These are phyloP conservation scores for Elongisporangium prolatum DNA, from an alignment of 352 stramenopile genomes.

Conservation along the genomic window DNA sequence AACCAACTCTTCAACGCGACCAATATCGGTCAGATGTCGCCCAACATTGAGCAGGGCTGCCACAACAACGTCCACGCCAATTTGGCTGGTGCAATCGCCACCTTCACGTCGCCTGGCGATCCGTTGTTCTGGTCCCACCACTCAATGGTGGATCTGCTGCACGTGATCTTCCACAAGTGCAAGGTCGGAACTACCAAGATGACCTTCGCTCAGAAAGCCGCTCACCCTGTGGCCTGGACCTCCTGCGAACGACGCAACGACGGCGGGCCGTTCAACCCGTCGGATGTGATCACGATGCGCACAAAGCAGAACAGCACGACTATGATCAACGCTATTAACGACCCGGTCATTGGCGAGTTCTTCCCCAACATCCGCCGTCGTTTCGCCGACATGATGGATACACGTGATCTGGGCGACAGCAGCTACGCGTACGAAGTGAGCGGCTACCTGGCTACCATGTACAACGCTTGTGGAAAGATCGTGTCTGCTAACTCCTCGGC, in stretches of 20 bases:
- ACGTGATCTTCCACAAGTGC: constrained; percentile 73
- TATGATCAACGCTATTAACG: constrained; percentile 25
- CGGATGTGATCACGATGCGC: constrained; percentile 36
- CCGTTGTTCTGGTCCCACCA: constrained; percentile 79
- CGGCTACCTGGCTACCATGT: constrained; percentile 18
- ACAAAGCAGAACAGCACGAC: constrained; percentile 30
- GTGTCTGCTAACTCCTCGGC: background rate
- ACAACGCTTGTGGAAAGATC: constrained; percentile 9
- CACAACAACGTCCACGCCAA: constrained; percentile 65
- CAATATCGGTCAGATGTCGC: constrained; percentile 57
- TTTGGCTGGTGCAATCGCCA: constrained; percentile 39
- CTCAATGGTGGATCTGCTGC: constrained; percentile 58
- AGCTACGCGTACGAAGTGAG: constrained; percentile 62
- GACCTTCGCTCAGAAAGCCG: constrained; percentile 42
- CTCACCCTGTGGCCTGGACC: constrained; percentile 34
- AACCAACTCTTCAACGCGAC: constrained; percentile 38
- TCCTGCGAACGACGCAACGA: constrained; percentile 35
- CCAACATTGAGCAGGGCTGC: constrained; percentile 31
- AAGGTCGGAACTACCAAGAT: constrained; percentile 32
- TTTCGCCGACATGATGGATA: constrained; percentile 42
- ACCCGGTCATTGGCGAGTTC: constrained; percentile 35
- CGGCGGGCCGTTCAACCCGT: constrained; percentile 31
- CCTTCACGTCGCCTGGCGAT: constrained; percentile 44
- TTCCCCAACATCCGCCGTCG: constrained; percentile 29
- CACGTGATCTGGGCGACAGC: constrained; percentile 32